phyloP scores from a whole-genome alignment of 495 filamentous ascomycete genomes.

The Talaromyces nanjingensis region DNA sequence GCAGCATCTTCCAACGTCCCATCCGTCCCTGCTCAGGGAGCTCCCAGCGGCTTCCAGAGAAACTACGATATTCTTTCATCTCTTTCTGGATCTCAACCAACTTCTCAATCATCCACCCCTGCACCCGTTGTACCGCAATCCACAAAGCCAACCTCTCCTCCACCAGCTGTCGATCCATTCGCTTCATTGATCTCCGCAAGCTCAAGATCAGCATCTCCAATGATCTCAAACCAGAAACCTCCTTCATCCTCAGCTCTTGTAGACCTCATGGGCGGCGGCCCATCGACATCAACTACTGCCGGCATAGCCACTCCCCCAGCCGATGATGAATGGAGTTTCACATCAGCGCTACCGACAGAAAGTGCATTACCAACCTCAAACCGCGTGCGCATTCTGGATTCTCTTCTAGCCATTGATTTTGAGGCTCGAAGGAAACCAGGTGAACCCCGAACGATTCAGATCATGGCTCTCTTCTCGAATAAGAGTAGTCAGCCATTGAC shows the following conservation, averaged over 20 bases:
- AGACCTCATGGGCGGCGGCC: conserved; percentile 27
- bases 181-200: conserved; percentile 58
- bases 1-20: conserved; percentile 3
- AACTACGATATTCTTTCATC: conserved; percentile 60
- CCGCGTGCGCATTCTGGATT: conserved; percentile 53
- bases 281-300: conserved; percentile 13
- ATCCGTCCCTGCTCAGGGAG: conserved; percentile 28
- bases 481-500: conserved; percentile 60
- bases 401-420: conserved; percentile 48
- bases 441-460: conserved; percentile 41
- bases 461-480: conserved; percentile 70
- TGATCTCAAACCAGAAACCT: conserved; percentile 13
- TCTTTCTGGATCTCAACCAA: conserved; percentile 27
- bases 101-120: conserved; percentile 46
- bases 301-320: conserved; percentile 18
- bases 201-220: conserved; percentile 35
- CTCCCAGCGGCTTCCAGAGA: conserved; percentile 45
- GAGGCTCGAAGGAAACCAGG: conserved; percentile 31
- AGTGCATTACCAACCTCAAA: conserved; percentile 47
- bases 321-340: conserved; percentile 89
- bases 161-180: conserved; percentile 53
- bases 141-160: conserved; percentile 29
- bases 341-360: conserved; percentile 71
- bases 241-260: conserved; percentile 30
- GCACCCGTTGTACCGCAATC: conserved; percentile 25